Evolutionary conservation across 1,284 basidiomycete species (phyloP), one percentile per base, ranked within the genome.

Genomic region (Marasmius sp.): DNA sequence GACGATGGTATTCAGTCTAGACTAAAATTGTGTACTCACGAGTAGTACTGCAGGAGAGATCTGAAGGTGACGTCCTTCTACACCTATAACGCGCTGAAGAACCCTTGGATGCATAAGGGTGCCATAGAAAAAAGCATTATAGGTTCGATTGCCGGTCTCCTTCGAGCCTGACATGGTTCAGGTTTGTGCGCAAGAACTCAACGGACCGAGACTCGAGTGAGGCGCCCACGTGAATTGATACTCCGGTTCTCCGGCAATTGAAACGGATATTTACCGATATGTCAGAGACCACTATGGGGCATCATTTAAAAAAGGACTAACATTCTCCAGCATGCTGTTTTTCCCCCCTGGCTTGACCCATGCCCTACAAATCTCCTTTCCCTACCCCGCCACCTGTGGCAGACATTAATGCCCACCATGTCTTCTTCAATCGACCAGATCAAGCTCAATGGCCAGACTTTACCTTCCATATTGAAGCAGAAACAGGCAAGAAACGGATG

Each of bases 101-200:
- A 88, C 81, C 18, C 76, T 77, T 6, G 85, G 85, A 60, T 86
- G 83, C 71, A 85, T 79, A n/a, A 88, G 71, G 0, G 87, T 90
- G 34, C 94, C 94, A 72, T 96, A 95, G 79, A 95, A 94, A 75
- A 96, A 95, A 5, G 91, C 91, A 61, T 79, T 74, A 70, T 72
- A 57, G n/a, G 61, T 57, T 22, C 68, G 12, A n/a, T 37, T 54
- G 27, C 18, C 18, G 48, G 48, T 20, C 11, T 11, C 48, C 48
- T 27, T 27, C 27, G 27, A 27, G 27, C 27, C 27, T 5, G 45
- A 43, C 45, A 47, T 47, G 8, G 45, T 45, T 45, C 16, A 41
- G 16, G n/a, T 27, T 27, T 27, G 27, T 27, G 27, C 27, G 27
- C 27, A 27, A 27, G 2, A 27, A 27, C 27, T 27, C 2, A 27